phyloP scores from a whole-genome alignment of 257 asterid genomes.

The Scutellaria minor region DNA sequence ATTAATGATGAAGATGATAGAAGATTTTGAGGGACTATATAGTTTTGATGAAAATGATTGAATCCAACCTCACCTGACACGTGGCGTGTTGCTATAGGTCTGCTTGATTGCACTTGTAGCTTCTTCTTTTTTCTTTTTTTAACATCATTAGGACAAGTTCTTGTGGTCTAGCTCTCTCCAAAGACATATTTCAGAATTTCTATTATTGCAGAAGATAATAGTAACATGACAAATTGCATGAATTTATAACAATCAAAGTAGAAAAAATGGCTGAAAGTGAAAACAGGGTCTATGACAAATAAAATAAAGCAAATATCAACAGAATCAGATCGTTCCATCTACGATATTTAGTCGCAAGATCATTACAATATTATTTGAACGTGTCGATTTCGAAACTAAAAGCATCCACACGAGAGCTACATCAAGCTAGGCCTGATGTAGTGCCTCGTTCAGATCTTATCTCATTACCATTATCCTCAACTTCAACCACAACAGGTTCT shows the following conservation, averaged over 20 bases:
- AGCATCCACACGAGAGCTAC: neutral
- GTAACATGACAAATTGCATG: too few relatives aligned
- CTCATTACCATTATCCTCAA: constrained; percentile 27
- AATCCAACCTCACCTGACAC: constrained; percentile 66
- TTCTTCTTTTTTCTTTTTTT: neutral
- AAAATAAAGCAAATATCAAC: constrained; percentile 10
- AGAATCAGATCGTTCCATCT: constrained; percentile 2
- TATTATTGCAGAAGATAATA: too few relatives aligned
- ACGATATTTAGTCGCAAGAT: constrained; percentile 11
- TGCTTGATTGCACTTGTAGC: constrained; percentile 45
- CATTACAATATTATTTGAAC: neutral
- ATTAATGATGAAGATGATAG: neutral
- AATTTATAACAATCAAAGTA: too few relatives aligned
- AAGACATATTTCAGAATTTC: neutral
- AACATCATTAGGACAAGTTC: neutral
- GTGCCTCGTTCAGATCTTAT: constrained; percentile 28
- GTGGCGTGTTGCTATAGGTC: constrained; percentile 52
- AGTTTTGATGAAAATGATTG: constrained; percentile 34
- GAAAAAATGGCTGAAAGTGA: neutral
- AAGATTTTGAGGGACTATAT: constrained; percentile 27
- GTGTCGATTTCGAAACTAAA: neutral
- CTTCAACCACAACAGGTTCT: constrained; percentile 33
- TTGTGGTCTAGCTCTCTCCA: constrained; percentile 45
- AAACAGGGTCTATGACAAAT: neutral
- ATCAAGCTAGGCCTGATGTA: constrained; percentile 29